Conservation (phyloP, 306 rosid species). For the Dryas drummondii region DNA sequence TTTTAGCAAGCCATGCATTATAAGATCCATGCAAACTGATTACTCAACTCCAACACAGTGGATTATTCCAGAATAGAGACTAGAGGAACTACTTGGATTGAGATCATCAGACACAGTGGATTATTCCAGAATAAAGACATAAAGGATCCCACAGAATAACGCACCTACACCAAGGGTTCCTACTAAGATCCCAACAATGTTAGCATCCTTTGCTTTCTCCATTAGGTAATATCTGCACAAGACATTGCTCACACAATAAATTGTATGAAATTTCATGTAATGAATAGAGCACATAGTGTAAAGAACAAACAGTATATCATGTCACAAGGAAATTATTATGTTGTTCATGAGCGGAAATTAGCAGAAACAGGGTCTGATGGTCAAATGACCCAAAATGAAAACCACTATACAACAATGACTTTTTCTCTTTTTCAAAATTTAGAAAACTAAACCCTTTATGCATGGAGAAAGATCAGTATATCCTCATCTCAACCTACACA, state of each 20-base stretch:
- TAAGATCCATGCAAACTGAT: not conserved
- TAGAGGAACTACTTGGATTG: too few relatives aligned
- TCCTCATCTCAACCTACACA: too few relatives aligned
- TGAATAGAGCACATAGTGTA: not conserved
- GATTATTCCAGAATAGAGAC: too few relatives aligned
- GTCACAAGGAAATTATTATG: not conserved
- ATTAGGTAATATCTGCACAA: constrained; percentile 81
- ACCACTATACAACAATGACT: not conserved
- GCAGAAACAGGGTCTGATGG: not conserved
- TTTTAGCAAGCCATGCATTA: not conserved
- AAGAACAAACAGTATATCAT: constrained; percentile 1
- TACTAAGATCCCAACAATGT: constrained; percentile 79
- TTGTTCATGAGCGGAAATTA: not conserved
- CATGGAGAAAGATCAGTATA: not conserved
- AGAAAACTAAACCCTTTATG: not conserved
- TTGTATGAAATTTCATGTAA: not conserved
- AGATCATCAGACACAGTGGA: too few relatives aligned
- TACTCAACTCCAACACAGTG: not conserved
- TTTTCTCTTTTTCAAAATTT: not conserved
- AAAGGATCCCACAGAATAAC: constrained; percentile 16
- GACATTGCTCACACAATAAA: constrained; percentile 15
- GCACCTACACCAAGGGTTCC: constrained; percentile 95
- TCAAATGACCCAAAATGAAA: not conserved
- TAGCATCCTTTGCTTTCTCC: constrained; percentile 96
- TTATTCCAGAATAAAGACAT: not conserved